A percentile compares a stretch with the other conserved stretches of the same genome.
These are phyloP conservation scores for Ascochyta viciae-villosae DNA, from an alignment of 2,329 filamentous ascomycete genomes.

Conservation along the genomic window DNA sequence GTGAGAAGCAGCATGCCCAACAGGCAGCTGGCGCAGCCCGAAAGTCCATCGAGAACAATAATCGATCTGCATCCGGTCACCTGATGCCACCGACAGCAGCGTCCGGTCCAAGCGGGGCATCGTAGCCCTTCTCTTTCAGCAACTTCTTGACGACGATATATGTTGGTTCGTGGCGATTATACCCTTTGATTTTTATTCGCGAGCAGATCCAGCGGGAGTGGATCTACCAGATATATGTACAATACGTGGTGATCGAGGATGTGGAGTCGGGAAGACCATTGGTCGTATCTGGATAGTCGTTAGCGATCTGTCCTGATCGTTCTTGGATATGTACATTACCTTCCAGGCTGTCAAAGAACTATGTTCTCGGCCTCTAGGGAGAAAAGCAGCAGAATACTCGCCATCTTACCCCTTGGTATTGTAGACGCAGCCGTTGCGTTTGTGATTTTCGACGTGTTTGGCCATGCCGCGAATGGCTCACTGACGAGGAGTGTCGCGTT, in stretches of 20 bases:
- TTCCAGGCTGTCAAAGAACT: neutral
- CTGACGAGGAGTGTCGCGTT: neutral
- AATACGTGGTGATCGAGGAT: constrained; percentile 15
- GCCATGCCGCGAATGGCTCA: neutral
- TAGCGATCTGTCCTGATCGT: constrained; percentile 16
- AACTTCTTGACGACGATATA: constrained; percentile 26
- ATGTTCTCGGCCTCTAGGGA: neutral
- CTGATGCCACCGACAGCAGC: constrained; percentile 40
- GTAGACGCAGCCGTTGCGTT: neutral
- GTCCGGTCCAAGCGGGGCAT: constrained; percentile 6
- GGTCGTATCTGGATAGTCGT: constrained; percentile 25
- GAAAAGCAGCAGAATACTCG: constrained; percentile 10
- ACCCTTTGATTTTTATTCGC: constrained; percentile 42
- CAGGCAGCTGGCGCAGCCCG: constrained; percentile 30
- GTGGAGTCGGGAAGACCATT: neutral
- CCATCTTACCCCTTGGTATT: neutral
- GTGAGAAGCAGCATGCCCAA: constrained; percentile 44
- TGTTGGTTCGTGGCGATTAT: constrained; percentile 37
- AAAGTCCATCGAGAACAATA: constrained; percentile 44
- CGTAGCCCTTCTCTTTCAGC: constrained; percentile 19
- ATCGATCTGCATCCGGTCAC: constrained; percentile 46
- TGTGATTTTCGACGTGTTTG: neutral
- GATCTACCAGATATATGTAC: constrained; percentile 37
- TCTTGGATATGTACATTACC: constrained; percentile 25
- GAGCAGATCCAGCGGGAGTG: constrained; percentile 17